Conservation (phyloP, 257 asterid genomes). For the Nemophila menziesii region DNA sequence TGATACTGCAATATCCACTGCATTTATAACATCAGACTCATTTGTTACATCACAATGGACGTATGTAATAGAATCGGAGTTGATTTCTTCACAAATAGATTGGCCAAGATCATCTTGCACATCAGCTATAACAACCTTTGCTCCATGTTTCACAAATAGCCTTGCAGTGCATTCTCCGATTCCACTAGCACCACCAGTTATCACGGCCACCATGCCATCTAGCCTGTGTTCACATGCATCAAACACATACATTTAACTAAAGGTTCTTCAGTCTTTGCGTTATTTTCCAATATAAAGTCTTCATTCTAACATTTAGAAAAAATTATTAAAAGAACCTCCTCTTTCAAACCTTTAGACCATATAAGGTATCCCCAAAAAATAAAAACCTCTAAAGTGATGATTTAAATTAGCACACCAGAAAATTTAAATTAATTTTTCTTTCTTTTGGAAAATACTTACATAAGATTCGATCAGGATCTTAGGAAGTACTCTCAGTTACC, state of each 20-base stretch:
- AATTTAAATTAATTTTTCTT: too few species aligned
- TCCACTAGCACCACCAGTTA: conserved; percentile 24
- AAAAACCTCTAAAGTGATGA: too few species aligned
- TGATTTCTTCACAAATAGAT: conserved; percentile 3
- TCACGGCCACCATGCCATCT: conserved; percentile 19
- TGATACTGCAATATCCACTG: conserved; percentile 5
- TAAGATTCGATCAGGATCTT: too few species aligned
- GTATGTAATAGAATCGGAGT: neutral
- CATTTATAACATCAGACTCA: conserved; percentile 11
- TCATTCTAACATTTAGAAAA: neutral
- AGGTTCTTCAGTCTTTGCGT: too few species aligned
- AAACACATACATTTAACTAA: neutral
- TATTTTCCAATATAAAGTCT: too few species aligned
- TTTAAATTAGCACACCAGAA: too few species aligned
- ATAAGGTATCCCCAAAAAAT: too few species aligned
- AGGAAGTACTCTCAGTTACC: too few species aligned
- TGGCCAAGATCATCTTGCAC: conserved; percentile 13
- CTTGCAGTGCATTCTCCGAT: conserved; percentile 11
- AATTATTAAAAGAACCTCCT: too few species aligned
- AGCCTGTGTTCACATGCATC: conserved; percentile 4
- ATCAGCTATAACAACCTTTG: conserved; percentile 19
- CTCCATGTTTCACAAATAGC: conserved; percentile 15
- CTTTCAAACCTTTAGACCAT: too few species aligned
- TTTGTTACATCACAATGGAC: conserved; percentile 13
- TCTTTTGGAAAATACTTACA: too few species aligned